phyloP scores from a whole-genome alignment of 805 yeast species.

The Saccharomycopsis sp. region DNA sequence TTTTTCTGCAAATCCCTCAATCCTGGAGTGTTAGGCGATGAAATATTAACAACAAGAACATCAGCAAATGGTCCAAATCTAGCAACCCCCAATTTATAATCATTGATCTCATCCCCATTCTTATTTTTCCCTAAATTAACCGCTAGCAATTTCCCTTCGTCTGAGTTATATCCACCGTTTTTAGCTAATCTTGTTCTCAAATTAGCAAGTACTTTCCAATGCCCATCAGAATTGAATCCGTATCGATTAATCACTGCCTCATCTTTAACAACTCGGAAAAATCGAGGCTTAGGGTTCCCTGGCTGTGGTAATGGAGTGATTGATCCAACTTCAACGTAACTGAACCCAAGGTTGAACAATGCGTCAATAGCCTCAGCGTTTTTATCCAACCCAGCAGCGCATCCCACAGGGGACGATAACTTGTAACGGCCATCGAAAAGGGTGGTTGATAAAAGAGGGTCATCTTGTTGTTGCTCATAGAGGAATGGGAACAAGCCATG shows the following conservation, averaged over 20 bases:
- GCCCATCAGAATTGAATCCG: conserved; percentile 92
- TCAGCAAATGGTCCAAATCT: conserved; percentile 81
- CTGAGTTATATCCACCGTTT: conserved; percentile 37
- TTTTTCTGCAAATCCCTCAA: conserved; percentile 80
- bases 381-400: conserved; percentile 95
- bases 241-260: conserved; percentile 90
- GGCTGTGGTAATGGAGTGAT: conserved; percentile 91
- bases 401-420: conserved; percentile 74
- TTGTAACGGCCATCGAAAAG: conserved; percentile 49
- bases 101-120: conserved; percentile 81
- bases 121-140: conserved; percentile 91
- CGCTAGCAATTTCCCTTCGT: conserved; percentile 61
- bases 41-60: conserved; percentile 82
- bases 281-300: conserved; percentile 90
- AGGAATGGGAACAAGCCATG: conserved; percentile 61
- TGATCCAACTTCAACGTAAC: conserved; percentile 89
- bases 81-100: conserved; percentile 78
- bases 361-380: conserved; percentile 88
- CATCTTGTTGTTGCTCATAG: conserved; percentile 45
- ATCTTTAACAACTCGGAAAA: conserved; percentile 78
- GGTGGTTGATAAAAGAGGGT: conserved; percentile 40
- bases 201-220: conserved; percentile 61
- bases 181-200: conserved; percentile 56
- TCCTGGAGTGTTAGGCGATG: conserved; percentile 96
- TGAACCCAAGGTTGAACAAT: conserved; percentile 69